Base-by-base conservation (phyloP, 495 filamentous ascomycete genomes). In the Penicillium bovifimosum region DNA sequence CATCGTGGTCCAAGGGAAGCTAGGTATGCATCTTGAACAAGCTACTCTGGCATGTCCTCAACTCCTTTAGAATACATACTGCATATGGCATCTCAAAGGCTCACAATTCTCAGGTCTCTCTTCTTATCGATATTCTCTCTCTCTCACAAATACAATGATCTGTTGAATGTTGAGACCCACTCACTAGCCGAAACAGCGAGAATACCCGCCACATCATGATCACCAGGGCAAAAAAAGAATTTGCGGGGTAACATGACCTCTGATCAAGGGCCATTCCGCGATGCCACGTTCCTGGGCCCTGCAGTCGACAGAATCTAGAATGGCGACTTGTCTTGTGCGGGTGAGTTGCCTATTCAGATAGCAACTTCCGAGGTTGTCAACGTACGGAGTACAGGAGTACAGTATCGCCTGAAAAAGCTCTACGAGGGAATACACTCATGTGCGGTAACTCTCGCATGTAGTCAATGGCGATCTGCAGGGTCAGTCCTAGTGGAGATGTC, bases 1-100 rank as follows among this genome's bases (percentile, higher is more conserved):
- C 61, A 59, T 67, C 40, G 38, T 13, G 9, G 26, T 3, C 9
- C 14, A 18, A 24, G 20, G 20, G 20, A 24, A 24, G 20, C 20
- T 24, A n/a, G n/a, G n/a, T n/a, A n/a, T n/a, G n/a, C n/a, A n/a
- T n/a, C n/a, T n/a, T n/a, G n/a, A n/a, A n/a, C n/a, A n/a, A n/a
- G n/a, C n/a, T n/a, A n/a, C n/a, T n/a, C n/a, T n/a, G n/a, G n/a
- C n/a, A n/a, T n/a, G n/a, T n/a, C n/a, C n/a, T n/a, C n/a, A n/a
- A n/a, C n/a, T n/a, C n/a, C n/a, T 24, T 16, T 6, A 16, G 6
- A 35, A 35, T 35, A 35, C 4, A 16, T 36, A n/a, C n/a, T n/a
- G n/a, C n/a, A 14, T 36, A 14, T 16, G n/a, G 13, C 14, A 16
- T 0, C 16, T 9, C 4, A 5, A 6, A 14, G 5, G 6, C 8